phyloP scores from a whole-genome alignment of 306 rosid genomes.

The Rosa multiflora region DNA sequence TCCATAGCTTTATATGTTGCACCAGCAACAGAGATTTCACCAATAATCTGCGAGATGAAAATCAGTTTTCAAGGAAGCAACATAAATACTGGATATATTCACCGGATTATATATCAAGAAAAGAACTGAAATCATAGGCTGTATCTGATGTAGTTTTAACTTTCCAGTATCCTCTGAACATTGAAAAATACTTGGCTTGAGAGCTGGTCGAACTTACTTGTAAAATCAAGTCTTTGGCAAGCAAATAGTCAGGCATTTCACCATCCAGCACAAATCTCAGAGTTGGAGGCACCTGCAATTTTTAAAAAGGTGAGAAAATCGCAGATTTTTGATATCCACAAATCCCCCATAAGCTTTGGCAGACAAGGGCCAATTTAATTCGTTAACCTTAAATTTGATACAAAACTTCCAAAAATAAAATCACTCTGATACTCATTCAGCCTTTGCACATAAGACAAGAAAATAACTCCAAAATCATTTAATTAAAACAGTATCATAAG shows the following conservation, averaged over 20 bases:
- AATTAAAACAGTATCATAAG: background rate
- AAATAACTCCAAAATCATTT: background rate
- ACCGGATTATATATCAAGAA: background rate
- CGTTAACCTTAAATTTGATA: background rate
- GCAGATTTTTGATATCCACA: background rate
- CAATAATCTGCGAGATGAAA: slow-evolving; percentile 63
- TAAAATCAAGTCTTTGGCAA: slow-evolving; percentile 91
- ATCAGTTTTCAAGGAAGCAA: slow-evolving; percentile 8
- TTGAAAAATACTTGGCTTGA: background rate
- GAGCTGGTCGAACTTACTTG: slow-evolving; percentile 49
- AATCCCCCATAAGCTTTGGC: background rate
- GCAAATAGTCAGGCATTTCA: slow-evolving; percentile 91
- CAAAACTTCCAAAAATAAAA: background rate
- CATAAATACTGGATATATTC: background rate
- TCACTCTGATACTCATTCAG: background rate
- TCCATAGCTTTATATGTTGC: slow-evolving; percentile 96
- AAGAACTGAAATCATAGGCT: background rate
- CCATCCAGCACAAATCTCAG: slow-evolving; percentile 85
- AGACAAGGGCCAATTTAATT: background rate
- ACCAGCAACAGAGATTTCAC: slow-evolving; percentile 89
- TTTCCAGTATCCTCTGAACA: background rate
- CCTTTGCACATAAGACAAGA: background rate
- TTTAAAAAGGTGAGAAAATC: background rate
- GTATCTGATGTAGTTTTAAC: background rate
- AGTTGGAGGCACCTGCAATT: slow-evolving; percentile 86